Conservation (phyloP, 345 rosid genomes). For the Eucalyptus regnans region DNA sequence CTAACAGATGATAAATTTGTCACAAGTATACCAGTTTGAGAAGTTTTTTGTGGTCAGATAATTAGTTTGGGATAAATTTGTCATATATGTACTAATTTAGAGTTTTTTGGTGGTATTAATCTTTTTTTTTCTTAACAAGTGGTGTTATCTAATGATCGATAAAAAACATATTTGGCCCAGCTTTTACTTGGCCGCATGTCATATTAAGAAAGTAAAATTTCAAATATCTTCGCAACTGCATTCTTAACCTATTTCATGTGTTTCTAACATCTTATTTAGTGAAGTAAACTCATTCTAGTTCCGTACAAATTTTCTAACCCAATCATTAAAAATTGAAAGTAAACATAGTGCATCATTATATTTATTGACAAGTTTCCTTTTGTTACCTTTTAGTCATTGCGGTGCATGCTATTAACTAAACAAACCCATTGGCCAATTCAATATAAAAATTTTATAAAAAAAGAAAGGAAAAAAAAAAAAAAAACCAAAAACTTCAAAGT, state of each 20-base stretch:
- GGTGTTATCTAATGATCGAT: too few relatives aligned
- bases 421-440: neutral
- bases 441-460: neutral
- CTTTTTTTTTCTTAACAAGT: too few relatives aligned
- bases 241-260: neutral
- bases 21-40: accelerated
- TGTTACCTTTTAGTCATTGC: neutral
- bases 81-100: too few relatives aligned
- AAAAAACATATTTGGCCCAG: too few relatives aligned
- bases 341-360: neutral
- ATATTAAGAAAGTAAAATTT: neutral
- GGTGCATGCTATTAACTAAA: neutral
- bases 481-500: neutral
- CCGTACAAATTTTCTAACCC: neutral
- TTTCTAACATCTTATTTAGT: neutral
- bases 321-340: neutral
- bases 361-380: neutral
- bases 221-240: neutral
- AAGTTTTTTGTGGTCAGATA: too few relatives aligned
- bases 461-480: neutral
- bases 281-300: neutral
- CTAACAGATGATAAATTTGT: too few relatives aligned
- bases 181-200: too few relatives aligned
- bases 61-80: too few relatives aligned
- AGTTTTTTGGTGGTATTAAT: too few relatives aligned